Conservation (phyloP, 1,284 basidiomycete genomes). For the Cutaneotrichosporon arboriforme region DNA sequence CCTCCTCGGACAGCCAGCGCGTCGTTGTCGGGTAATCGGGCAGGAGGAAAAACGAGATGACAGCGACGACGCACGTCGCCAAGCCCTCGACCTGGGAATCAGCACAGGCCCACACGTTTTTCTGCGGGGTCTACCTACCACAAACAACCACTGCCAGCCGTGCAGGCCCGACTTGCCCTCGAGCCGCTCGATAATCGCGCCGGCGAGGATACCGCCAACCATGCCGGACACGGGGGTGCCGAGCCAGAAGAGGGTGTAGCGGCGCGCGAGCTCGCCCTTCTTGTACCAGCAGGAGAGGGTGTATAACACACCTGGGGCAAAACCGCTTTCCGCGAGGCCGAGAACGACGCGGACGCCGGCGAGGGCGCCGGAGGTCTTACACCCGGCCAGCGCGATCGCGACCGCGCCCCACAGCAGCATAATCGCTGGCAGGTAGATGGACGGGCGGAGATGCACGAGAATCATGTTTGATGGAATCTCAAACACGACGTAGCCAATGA, state of each 20-base stretch:
- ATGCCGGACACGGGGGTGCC: slow-evolving; percentile 20
- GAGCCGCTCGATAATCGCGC: slow-evolving; percentile 18
- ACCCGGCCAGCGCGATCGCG: slow-evolving; percentile 10
- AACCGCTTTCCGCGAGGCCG: slow-evolving; percentile 29
- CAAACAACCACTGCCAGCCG: slow-evolving; percentile 18
- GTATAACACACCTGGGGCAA: slow-evolving; percentile 28
- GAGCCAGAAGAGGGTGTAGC: slow-evolving; percentile 19
- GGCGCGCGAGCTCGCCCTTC: slow-evolving; percentile 24
- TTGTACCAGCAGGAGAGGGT: slow-evolving; percentile 26
- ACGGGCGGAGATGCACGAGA: slow-evolving; percentile 19
- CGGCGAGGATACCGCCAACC: slow-evolving; percentile 30
- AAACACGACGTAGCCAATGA: slow-evolving; percentile 13
- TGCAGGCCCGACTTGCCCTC: slow-evolving; percentile 5
- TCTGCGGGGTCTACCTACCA: slow-evolving; percentile 3
- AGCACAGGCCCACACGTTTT: slow-evolving; percentile 10
- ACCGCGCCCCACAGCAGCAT: slow-evolving; percentile 23
- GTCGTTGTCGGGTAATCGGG: slow-evolving; percentile 38
- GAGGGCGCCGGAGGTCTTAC: slow-evolving; percentile 10
- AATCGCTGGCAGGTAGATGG: slow-evolving; percentile 24
- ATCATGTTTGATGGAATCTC: slow-evolving; percentile 29
- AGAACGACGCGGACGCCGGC: slow-evolving; percentile 22
- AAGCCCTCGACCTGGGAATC: slow-evolving; percentile 43
- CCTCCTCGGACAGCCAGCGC: slow-evolving; percentile 31
- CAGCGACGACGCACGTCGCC: slow-evolving; percentile 4
- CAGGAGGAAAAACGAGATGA: slow-evolving; percentile 24